A percentile compares a stretch with the other conserved stretches of the same genome.
Evolutionary conservation across 495 filamentous ascomycete species (phyloP).

Genomic region (Lichina pygmaea): DNA sequence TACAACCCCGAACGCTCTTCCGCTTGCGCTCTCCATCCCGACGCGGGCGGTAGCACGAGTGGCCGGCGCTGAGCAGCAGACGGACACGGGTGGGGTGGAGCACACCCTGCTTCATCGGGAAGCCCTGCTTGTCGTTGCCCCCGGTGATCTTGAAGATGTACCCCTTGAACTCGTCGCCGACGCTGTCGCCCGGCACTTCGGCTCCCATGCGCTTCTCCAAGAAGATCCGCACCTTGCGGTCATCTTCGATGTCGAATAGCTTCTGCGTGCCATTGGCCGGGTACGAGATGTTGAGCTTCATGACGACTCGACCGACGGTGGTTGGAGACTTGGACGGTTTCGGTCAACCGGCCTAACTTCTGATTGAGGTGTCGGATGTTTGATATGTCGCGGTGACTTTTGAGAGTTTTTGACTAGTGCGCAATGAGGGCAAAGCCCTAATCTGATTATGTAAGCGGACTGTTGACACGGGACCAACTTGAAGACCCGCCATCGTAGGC

Average conservation of each 20-base stretch:
- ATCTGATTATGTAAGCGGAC: no score
- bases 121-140: slow-evolving; percentile 99
- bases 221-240: slow-evolving; percentile 70
- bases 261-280: slow-evolving; percentile 98
- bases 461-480: no score
- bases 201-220: slow-evolving; percentile 83
- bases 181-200: slow-evolving; percentile 78
- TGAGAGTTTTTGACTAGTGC: no score
- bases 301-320: slow-evolving; percentile 16
- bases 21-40: slow-evolving; percentile 95
- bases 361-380: no score
- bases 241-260: slow-evolving; percentile 95
- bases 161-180: slow-evolving; percentile 97
- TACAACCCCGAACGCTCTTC: slow-evolving; percentile 94
- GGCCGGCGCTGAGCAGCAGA: slow-evolving; percentile 74
- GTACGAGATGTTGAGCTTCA: slow-evolving; percentile 96
- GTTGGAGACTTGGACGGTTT: not conserved
- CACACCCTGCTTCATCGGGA: slow-evolving; percentile 99
- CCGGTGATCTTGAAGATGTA: slow-evolving; percentile 97
- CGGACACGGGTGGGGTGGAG: slow-evolving; percentile 96
- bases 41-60: slow-evolving; percentile 94
- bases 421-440: no score
- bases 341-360: no score
- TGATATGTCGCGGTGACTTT: no score
- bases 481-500: no score